A percentile compares a stretch with the other conserved stretches of the same genome.
These are phyloP conservation scores for Penicillium bovifimosum DNA, from an alignment of 495 filamentous ascomycete species.

Conservation along the genomic window DNA sequence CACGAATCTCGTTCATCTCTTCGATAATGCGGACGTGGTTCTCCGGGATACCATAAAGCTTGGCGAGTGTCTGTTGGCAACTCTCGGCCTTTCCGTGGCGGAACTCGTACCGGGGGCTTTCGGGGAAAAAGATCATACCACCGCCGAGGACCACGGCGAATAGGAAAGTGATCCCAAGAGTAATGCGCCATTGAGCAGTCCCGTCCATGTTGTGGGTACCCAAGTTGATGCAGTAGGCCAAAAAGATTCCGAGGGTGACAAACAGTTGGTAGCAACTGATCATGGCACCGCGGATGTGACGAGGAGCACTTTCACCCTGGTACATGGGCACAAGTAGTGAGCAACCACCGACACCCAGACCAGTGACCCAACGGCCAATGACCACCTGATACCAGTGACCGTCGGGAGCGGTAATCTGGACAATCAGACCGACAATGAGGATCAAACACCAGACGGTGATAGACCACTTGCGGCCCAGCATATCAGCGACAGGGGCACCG, in stretches of 20 bases:
- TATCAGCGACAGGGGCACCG: slow-evolving; percentile 50
- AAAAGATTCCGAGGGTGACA: slow-evolving; percentile 81
- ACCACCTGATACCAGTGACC: slow-evolving; percentile 52
- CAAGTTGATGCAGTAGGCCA: slow-evolving; percentile 73
- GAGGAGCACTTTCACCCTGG: slow-evolving; percentile 62
- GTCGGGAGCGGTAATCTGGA: slow-evolving; percentile 55
- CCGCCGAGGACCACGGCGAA: slow-evolving; percentile 68
- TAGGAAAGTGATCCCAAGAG: slow-evolving; percentile 70
- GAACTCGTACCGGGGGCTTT: slow-evolving; percentile 65
- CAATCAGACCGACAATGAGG: slow-evolving; percentile 58
- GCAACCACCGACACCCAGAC: slow-evolving; percentile 64
- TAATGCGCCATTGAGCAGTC: slow-evolving; percentile 67
- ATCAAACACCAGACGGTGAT: slow-evolving; percentile 54
- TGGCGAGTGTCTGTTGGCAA: slow-evolving; percentile 60
- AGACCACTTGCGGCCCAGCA: slow-evolving; percentile 48
- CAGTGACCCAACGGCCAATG: slow-evolving; percentile 53
- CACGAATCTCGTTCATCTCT: slow-evolving; percentile 61
- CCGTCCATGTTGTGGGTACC: slow-evolving; percentile 51
- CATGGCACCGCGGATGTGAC: slow-evolving; percentile 61
- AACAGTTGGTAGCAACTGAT: slow-evolving; percentile 78
- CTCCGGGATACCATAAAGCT: slow-evolving; percentile 63
- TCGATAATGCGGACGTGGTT: slow-evolving; percentile 57
- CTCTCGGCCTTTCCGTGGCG: slow-evolving; percentile 57
- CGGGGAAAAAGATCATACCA: slow-evolving; percentile 68
- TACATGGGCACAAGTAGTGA: slow-evolving; percentile 70